phyloP scores from a whole-genome alignment of 176 grass and related monocot genomes.

The Thalia dealbata region DNA sequence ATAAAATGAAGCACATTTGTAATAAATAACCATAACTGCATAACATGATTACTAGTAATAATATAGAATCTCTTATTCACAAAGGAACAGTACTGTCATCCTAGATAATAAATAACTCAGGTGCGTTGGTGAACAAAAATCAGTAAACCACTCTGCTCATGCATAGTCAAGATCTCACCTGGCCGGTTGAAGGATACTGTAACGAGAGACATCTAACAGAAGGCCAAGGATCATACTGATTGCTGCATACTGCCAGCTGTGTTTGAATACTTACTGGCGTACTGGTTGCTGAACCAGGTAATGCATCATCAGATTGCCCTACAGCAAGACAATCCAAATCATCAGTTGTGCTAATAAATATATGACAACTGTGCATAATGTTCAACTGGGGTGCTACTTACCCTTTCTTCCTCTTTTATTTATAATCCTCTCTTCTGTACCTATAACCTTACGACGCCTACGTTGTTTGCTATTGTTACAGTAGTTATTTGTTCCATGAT shows the following conservation, averaged over 20 bases:
- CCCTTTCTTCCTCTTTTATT: conserved; percentile 15
- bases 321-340: conserved; percentile 1
- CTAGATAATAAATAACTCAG: not conserved
- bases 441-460: not conserved
- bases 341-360: not conserved
- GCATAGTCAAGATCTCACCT: not conserved
- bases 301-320: conserved; percentile 13
- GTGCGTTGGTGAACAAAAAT: not conserved
- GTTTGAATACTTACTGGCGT: not conserved
- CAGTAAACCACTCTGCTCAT: not conserved
- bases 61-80: not conserved
- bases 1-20: not conserved
- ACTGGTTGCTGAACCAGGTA: not conserved
- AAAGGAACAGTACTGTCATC: not conserved
- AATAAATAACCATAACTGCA: not conserved
- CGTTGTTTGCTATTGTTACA: conserved; percentile 2
- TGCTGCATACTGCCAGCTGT: conserved; percentile 20
- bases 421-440: conserved; percentile 2
- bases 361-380: not conserved
- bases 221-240: conserved; percentile 23
- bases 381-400: not conserved
- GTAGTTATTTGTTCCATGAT: conserved; percentile 10
- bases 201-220: conserved; percentile 15
- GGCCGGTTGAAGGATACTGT: conserved; percentile 6
- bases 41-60: not conserved